A percentile compares a stretch with the other conserved stretches of the same genome.
phyloP scores from a whole-genome alignment of 257 asterid species.

The Pogostemon cablin region DNA sequence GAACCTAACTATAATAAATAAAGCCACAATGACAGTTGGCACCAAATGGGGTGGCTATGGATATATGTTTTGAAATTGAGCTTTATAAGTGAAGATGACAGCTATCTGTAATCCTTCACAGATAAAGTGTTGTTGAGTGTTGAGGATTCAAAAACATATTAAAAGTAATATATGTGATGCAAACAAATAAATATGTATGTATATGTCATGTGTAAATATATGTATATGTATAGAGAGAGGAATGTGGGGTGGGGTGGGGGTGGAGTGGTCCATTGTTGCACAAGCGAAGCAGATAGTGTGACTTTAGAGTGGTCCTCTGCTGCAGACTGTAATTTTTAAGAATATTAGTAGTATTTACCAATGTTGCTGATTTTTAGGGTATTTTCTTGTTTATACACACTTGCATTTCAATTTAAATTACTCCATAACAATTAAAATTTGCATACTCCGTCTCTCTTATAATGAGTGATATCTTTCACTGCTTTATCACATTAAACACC shows the following conservation, averaged over 20 bases:
- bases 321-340: too few relatives aligned
- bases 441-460: too few relatives aligned
- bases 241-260: neutral
- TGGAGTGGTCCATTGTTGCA: neutral
- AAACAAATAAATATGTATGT: neutral
- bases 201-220: neutral
- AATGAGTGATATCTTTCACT: too few relatives aligned
- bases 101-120: slow-evolving; percentile 43
- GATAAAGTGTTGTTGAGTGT: slow-evolving; percentile 36
- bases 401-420: too few relatives aligned
- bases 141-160: neutral
- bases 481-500: too few relatives aligned
- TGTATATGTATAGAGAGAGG: neutral
- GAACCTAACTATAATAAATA: slow-evolving; percentile 17
- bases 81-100: slow-evolving; percentile 43
- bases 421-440: too few relatives aligned
- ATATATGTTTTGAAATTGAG: slow-evolving; percentile 17
- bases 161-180: slow-evolving; percentile 31
- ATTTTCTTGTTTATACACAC: too few relatives aligned
- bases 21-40: slow-evolving; percentile 37
- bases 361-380: too few relatives aligned
- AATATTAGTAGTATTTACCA: too few relatives aligned
- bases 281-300: neutral
- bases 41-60: slow-evolving; percentile 23
- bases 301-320: too few relatives aligned